phyloP scores from a whole-genome alignment of 2,329 filamentous ascomycete species.

The Hypoxylon sp. region DNA sequence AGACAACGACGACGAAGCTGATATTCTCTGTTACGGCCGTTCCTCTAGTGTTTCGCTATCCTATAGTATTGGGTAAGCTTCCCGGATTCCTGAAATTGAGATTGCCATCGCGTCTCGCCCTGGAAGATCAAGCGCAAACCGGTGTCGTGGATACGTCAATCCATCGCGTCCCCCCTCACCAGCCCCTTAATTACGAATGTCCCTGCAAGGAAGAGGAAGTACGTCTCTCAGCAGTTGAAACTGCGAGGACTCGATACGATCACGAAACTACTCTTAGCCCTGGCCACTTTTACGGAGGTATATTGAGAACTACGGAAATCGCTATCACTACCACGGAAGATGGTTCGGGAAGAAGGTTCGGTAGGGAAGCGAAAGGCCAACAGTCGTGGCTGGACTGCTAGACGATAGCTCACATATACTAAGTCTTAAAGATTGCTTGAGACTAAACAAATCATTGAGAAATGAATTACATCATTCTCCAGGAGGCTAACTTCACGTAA shows the following conservation, averaged over 20 bases:
- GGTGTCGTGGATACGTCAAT: too few species aligned
- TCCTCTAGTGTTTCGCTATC: background rate
- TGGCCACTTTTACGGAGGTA: background rate
- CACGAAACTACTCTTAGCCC: background rate
- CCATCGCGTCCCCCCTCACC: background rate
- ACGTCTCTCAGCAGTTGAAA: background rate
- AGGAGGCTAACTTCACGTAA: background rate
- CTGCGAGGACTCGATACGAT: background rate
- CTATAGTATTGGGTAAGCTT: background rate
- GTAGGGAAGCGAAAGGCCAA: background rate
- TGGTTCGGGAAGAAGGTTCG: background rate
- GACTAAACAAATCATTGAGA: background rate
- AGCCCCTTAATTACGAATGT: background rate
- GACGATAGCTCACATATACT: background rate
- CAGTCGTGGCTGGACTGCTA: background rate
- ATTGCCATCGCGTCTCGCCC: background rate
- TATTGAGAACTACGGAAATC: slow-evolving; percentile 1
- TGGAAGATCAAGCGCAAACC: background rate
- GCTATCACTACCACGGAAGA: background rate
- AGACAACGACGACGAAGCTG: slow-evolving; percentile 18
- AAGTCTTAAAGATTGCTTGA: background rate
- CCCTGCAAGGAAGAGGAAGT: background rate
- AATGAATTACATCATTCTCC: background rate
- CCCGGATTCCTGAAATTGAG: background rate
- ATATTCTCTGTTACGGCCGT: slow-evolving; percentile 25